Evolutionary conservation across 805 yeast species (phyloP).

Genomic region (Cyberlindnera mrakii): DNA sequence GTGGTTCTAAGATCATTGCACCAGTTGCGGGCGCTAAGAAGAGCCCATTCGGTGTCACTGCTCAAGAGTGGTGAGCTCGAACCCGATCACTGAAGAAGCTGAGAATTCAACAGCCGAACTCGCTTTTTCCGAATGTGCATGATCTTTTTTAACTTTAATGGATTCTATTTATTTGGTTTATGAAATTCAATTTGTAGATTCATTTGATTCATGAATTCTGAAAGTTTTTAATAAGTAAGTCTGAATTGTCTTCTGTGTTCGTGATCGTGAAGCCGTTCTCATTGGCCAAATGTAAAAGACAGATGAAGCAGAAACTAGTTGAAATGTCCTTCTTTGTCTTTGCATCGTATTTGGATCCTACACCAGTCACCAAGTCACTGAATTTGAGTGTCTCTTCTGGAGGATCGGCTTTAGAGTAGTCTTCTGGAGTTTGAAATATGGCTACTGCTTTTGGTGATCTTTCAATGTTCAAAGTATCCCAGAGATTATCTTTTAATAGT

Average conservation of each 20-base stretch:
- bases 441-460: conserved; percentile 3
- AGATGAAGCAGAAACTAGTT: conserved; percentile 81
- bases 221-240: conserved; percentile 13
- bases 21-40: conserved; percentile 68
- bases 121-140: background rate
- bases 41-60: conserved; percentile 56
- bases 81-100: too few relatives aligned
- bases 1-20: conserved; percentile 64
- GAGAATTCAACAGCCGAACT: too few relatives aligned
- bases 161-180: background rate
- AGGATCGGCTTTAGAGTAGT: background rate
- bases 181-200: background rate
- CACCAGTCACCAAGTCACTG: conserved; percentile 43
- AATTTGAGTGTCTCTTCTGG: conserved; percentile 25
- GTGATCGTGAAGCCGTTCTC: conserved; percentile 67
- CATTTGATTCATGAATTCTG: background rate
- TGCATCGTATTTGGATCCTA: conserved; percentile 46
- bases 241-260: conserved; percentile 28
- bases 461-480: conserved; percentile 44
- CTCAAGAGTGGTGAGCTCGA: conserved; percentile 66
- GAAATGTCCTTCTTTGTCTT: conserved; percentile 61
- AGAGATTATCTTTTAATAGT: conserved; percentile 67
- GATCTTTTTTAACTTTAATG: background rate
- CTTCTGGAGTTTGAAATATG: background rate
- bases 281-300: conserved; percentile 79